Conservation (phyloP, 1,284 basidiomycete genomes). For the Ustilago nuda region DNA sequence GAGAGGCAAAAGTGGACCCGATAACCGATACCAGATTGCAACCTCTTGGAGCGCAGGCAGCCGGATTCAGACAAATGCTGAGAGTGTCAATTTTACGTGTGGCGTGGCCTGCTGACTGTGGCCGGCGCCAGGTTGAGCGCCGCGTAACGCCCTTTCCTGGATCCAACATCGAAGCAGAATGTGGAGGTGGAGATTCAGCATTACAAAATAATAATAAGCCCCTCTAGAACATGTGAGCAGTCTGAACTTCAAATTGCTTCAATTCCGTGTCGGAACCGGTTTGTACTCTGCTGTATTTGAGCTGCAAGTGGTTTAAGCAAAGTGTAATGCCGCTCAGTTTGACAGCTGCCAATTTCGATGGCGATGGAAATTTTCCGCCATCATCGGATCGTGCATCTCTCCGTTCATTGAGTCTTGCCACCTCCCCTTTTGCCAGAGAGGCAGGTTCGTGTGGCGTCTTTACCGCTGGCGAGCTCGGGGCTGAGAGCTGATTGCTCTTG, state of each 20-base stretch:
- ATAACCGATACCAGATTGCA: too few species aligned
- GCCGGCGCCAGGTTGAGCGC: background rate
- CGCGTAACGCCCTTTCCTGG: background rate
- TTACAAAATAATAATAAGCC: background rate
- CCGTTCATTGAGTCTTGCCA: background rate
- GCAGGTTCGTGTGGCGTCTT: background rate
- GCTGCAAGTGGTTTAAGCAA: background rate
- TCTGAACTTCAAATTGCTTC: background rate
- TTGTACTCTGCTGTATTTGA: background rate
- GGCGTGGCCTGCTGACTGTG: background rate
- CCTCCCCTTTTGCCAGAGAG: background rate
- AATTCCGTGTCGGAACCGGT: background rate
- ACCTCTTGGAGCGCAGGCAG: too few species aligned
- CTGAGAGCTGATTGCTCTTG: background rate
- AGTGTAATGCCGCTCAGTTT: slow-evolving; percentile 2
- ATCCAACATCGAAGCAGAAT: background rate
- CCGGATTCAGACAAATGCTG: too few species aligned
- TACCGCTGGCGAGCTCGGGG: background rate
- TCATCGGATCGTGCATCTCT: slow-evolving; percentile 29
- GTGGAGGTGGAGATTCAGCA: background rate
- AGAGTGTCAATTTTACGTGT: background rate
- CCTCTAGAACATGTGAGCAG: slow-evolving; percentile 1
- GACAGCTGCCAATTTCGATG: slow-evolving; percentile 46
- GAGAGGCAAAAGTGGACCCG: too few species aligned
- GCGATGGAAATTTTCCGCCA: slow-evolving; percentile 14